Percentiles rank a stretch among this genome's conserved stretches.
Conservation (phyloP, 2,329 filamentous ascomycete species). For the Fusarium oxysporum region DNA sequence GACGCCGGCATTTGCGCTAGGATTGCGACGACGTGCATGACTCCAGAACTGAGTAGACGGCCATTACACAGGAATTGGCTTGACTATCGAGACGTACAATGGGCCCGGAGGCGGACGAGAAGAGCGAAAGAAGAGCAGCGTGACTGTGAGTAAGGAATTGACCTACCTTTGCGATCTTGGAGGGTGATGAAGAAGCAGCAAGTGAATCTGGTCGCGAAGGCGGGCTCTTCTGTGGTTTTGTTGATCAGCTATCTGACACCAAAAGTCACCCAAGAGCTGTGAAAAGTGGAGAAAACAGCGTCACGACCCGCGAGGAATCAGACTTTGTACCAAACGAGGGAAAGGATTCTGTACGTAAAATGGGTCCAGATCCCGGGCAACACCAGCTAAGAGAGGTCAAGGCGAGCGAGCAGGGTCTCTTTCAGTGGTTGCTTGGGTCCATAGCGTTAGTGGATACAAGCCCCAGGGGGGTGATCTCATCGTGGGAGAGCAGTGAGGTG, state of each 20-base stretch:
- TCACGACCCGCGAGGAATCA: slow-evolving; percentile 42
- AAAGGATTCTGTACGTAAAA: slow-evolving; percentile 20
- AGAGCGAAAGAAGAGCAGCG: slow-evolving; percentile 6
- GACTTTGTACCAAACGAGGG: slow-evolving; percentile 30
- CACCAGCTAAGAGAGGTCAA: slow-evolving; percentile 19
- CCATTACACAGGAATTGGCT: slow-evolving; percentile 24
- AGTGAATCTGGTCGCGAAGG: slow-evolving; percentile 43
- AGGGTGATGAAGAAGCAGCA: slow-evolving; percentile 49
- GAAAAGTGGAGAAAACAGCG: slow-evolving; percentile 45
- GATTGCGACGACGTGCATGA: slow-evolving; percentile 26
- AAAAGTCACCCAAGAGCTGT: slow-evolving; percentile 41
- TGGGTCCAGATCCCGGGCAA: slow-evolving; percentile 25
- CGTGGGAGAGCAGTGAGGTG: background rate
- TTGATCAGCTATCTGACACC: slow-evolving; percentile 45
- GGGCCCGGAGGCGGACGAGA: slow-evolving; percentile 8
- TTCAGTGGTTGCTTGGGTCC: slow-evolving; percentile 30
- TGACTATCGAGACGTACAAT: slow-evolving; percentile 11
- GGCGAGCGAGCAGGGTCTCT: slow-evolving; percentile 28
- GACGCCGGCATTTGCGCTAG: slow-evolving; percentile 17
- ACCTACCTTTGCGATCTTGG: slow-evolving; percentile 46
- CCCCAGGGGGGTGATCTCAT: background rate
- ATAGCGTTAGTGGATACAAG: slow-evolving; percentile 9
- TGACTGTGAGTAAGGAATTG: slow-evolving; percentile 2
- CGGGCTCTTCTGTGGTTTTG: slow-evolving; percentile 48
- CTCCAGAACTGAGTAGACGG: slow-evolving; percentile 12